Evolutionary conservation across 495 filamentous ascomycete genomes (phyloP), one percentile per base, ranked within the genome.

Genomic region (Hypoxylon fuscum): DNA sequence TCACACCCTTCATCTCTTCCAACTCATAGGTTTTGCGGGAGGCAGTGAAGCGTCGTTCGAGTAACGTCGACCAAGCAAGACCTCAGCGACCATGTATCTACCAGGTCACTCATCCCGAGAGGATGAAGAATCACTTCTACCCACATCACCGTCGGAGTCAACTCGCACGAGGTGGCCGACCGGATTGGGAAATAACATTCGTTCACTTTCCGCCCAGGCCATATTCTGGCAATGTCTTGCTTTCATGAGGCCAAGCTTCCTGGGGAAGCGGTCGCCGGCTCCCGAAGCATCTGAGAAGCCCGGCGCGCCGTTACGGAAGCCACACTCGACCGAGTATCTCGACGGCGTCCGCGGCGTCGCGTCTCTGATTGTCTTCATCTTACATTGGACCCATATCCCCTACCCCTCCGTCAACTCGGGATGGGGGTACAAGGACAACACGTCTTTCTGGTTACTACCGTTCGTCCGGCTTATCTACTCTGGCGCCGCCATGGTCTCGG

Each of bases 401-500:
- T 58, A 73, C 37, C 71, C 71, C 5, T 74, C 71, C 59, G 72
- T 75, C 27, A 72, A 69, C 37, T 65, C 71, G 25, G 51, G 84
- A 83, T 59, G 83, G 81, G 61, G 76, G 74, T 72, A 64, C 54
- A 55, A 70, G 49, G 56, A 64, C 43, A 55, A 64, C 62, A 69
- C 35, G 20, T 70, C 53, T 32, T 70, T 65, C 61, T 74, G 84
- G 54, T 82, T 88, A 59, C 68, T 89, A n/a, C 87, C 86, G 6
- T 79, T 88, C 60, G 37, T 88, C 4, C 82, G 86, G 50, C 74
- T 89, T 51, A 63, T 88, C 10, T 83, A 84, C 66, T 84, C 82
- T 2, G 86, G 84, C n/a, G 80, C 83, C 52, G 83, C 87, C 52
- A 87, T 87, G 85, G 87, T 89, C 14, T 78, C 82, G 50, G 81